phyloP scores from a whole-genome alignment of 2,329 filamentous ascomycete genomes.

The Pyricularia sp. region DNA sequence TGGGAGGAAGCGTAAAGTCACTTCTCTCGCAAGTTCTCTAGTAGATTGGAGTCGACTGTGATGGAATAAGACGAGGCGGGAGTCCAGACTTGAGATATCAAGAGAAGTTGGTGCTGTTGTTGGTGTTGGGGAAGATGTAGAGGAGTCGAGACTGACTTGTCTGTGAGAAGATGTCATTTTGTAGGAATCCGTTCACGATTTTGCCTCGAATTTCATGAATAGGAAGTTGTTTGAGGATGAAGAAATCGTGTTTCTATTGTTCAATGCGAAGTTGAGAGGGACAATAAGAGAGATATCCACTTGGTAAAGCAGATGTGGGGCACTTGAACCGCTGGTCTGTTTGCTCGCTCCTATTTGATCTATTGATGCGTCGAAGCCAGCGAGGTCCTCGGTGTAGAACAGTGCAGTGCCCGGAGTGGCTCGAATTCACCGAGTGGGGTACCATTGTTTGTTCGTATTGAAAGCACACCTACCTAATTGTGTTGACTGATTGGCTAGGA shows the following conservation, averaged over 20 bases:
- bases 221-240: background rate
- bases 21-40: background rate
- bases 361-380: background rate
- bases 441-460: background rate
- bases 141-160: background rate
- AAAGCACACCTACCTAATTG: background rate
- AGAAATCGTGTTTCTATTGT: conserved; percentile 1
- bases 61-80: background rate
- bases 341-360: background rate
- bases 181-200: background rate
- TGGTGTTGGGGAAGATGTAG: background rate
- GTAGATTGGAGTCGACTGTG: background rate
- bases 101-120: background rate
- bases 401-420: too few species aligned
- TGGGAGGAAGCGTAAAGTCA: background rate
- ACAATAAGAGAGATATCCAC: background rate
- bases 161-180: background rate
- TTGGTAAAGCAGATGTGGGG: background rate
- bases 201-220: background rate
- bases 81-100: background rate
- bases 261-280: background rate
- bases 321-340: background rate
- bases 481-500: background rate
- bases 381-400: background rate
- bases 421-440: background rate